Percentiles rank a stretch among this genome's conserved stretches.
Conservation (phyloP, 2,329 filamentous ascomycete genomes). For the Fusarium verticillioides region DNA sequence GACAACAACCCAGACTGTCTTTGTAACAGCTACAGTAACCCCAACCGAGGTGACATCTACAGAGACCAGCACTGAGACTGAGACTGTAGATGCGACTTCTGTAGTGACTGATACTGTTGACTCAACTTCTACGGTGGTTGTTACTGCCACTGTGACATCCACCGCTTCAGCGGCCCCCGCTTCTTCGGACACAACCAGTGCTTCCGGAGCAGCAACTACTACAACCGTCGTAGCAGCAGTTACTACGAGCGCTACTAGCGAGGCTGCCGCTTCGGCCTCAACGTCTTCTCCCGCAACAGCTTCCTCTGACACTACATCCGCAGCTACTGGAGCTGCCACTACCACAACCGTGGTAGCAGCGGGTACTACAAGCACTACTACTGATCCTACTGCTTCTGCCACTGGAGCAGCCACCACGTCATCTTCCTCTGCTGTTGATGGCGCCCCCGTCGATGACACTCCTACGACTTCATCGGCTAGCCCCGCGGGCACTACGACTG, state of each 20-base stretch:
- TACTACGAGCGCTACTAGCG: no score
- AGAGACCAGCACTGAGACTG: not conserved
- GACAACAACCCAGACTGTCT: not conserved
- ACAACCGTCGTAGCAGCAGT: not conserved
- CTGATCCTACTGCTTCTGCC: not conserved
- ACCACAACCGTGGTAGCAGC: no score
- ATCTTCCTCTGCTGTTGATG: not conserved
- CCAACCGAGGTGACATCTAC: not conserved
- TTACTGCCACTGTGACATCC: slow-evolving; percentile 1
- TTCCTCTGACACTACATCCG: not conserved
- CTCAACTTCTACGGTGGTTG: not conserved
- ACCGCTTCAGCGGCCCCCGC: not conserved
- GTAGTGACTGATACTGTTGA: not conserved
- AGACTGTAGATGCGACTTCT: not conserved
- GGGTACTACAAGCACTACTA: no score
- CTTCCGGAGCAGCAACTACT: not conserved
- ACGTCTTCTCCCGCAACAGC: not conserved
- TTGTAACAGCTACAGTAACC: not conserved
- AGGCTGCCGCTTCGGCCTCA: no score
- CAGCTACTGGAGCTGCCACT: not conserved
- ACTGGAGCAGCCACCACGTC: not conserved
- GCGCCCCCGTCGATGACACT: not conserved
- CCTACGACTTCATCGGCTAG: not conserved
- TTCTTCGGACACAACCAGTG: not conserved
- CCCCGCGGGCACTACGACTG: not conserved